These are phyloP conservation scores for Tuber brumale DNA, from an alignment of 495 filamentous ascomycete genomes.

Conservation along the genomic window DNA sequence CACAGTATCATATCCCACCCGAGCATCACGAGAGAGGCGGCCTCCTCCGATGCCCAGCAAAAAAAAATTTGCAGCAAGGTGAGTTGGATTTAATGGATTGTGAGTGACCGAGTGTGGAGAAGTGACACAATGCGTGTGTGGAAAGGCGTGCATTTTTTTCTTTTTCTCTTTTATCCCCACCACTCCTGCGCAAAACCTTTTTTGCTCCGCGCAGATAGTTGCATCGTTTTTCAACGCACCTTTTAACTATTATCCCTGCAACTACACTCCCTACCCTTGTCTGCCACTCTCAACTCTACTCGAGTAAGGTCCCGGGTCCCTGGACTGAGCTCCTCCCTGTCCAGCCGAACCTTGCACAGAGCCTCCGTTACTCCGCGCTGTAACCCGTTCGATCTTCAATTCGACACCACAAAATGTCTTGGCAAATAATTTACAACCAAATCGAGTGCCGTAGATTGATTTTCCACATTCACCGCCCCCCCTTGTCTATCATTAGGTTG, in stretches of 20 bases:
- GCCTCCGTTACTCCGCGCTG: slow-evolving; percentile 18
- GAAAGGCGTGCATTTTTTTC: neutral
- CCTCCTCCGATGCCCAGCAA: slow-evolving; percentile 33
- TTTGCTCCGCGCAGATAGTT: slow-evolving; percentile 37
- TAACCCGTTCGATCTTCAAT: slow-evolving; percentile 27
- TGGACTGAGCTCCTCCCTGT: slow-evolving; percentile 34
- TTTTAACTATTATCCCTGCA: slow-evolving; percentile 14
- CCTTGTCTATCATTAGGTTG: neutral
- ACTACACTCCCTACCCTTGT: slow-evolving; percentile 17
- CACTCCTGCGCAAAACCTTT: slow-evolving; percentile 28
- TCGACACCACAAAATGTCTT: slow-evolving; percentile 25
- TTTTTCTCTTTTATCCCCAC: neutral
- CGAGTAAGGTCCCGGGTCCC: slow-evolving; percentile 37
- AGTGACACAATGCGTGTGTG: neutral
- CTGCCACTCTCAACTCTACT: slow-evolving; percentile 32
- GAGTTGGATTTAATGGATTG: neutral
- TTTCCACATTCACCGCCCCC: slow-evolving; percentile 13
- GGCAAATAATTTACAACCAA: slow-evolving; percentile 12
- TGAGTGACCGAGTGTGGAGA: slow-evolving; percentile 4
- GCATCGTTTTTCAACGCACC: slow-evolving; percentile 23
- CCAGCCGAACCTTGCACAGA: slow-evolving; percentile 29
- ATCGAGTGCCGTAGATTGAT: slow-evolving; percentile 7
- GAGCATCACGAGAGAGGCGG: slow-evolving; percentile 32
- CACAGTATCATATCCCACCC: slow-evolving; percentile 15
- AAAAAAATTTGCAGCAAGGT: slow-evolving; percentile 14